Conservation (phyloP, 768 basidiomycete genomes). For the Grammothele lineata region DNA sequence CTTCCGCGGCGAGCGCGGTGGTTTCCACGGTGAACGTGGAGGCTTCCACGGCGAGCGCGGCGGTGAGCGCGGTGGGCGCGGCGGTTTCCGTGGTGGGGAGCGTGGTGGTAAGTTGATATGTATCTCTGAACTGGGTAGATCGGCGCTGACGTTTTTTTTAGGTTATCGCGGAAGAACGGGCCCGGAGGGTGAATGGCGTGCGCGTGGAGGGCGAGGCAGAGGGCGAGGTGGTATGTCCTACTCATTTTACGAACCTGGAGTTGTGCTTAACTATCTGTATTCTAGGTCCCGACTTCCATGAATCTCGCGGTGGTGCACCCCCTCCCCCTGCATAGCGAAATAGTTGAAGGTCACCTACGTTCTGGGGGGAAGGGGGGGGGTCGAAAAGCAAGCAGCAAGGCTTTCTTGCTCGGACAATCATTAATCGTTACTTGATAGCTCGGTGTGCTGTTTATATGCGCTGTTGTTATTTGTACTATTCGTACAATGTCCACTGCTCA, state of each 20-base stretch:
- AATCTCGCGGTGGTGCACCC: conserved; percentile 18
- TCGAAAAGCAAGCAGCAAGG: too few species aligned
- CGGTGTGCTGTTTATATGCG: too few species aligned
- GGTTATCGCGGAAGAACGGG: conserved; percentile 19
- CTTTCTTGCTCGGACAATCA: too few species aligned
- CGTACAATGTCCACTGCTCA: too few species aligned
- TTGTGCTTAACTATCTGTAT: too few species aligned
- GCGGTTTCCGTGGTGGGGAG: conserved; percentile 19
- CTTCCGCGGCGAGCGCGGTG: conserved; percentile 17
- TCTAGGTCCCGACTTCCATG: conserved; percentile 8
- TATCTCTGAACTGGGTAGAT: background rate
- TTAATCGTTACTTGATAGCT: too few species aligned
- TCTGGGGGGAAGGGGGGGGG: too few species aligned
- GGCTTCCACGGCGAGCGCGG: conserved; percentile 9
- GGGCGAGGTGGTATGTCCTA: conserved; percentile 22
- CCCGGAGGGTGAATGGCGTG: conserved; percentile 27
- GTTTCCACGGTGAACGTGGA: conserved; percentile 10
- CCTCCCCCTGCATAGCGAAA: conserved; percentile 8
- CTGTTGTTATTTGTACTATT: too few species aligned
- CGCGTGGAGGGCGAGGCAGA: conserved; percentile 28
- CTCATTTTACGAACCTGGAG: too few species aligned
- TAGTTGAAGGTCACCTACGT: too few species aligned
- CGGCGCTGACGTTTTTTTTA: background rate
- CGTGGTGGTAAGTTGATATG: conserved; percentile 10
- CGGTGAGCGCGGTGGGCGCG: conserved; percentile 9